Evolutionary conservation across 2,329 filamentous ascomycete species (phyloP), one percentile per base, ranked within the genome.

Genomic region (Aureobasidium sp.): DNA sequence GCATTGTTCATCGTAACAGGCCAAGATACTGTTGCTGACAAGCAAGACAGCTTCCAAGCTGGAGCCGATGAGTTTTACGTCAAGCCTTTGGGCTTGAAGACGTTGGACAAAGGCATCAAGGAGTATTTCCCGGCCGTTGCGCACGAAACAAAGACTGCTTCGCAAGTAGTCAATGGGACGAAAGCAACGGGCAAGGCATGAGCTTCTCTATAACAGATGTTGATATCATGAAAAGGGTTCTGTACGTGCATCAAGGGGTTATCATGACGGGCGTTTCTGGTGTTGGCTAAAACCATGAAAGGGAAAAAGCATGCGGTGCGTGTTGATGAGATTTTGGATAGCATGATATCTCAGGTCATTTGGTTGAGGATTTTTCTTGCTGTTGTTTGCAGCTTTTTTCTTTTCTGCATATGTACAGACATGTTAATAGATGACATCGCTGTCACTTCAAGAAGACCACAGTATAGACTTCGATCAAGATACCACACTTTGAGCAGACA

Each of bases 1-100:
- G 72, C 71, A 12, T 72, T 76, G 11, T 72, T 76, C 41, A 74
- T 74, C 2, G 64, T 75, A 15, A 76, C 74, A 1, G 74, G 74
- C 1, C 64, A 75, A 25, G 73, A 74, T 22, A 72, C 69, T 25
- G 70, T 67, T 2, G 68, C 70, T 60, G 74, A 75, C 64, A 72
- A 72, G 64, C 65, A 66, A 22, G 69, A 71, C 48, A 72, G 72
- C 1, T 65, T 68, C n/a, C 67, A 71, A 62, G 71, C 71, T 1
- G 72, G 73, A 0, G 72, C 74, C 1, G 70, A 75, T 62, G 70
- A 72, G 66, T 76, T 74, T 64, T 68, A 71, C 31, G 71, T 73
- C 8, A 76, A 76, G 66, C 74, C 74, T 3, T 69, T 75, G 47
- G 72, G 72, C 56, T 70, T 76, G 15, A 66, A 67, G 41, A 62